Conservation (phyloP, 2,329 filamentous ascomycete genomes). For the Pseudogymnoascus sp. region DNA sequence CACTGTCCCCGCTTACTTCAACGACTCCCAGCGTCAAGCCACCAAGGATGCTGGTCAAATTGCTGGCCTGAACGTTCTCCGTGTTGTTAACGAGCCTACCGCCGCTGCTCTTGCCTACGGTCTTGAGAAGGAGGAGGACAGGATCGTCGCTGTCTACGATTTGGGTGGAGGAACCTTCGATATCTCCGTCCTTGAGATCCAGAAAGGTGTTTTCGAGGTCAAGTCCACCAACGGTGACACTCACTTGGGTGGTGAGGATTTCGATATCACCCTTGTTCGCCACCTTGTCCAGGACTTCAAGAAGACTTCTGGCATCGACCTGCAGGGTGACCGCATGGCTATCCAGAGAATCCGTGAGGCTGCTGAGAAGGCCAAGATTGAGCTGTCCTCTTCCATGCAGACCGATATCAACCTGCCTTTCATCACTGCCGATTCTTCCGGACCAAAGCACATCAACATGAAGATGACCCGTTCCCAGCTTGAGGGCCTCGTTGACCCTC, state of each 20-base stretch:
- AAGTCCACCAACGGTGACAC: slow-evolving; percentile 99
- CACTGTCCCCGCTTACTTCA: slow-evolving; percentile 97
- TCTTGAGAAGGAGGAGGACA: slow-evolving; percentile 88
- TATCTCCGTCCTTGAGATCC: slow-evolving; percentile 96
- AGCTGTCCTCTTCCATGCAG: slow-evolving; percentile 88
- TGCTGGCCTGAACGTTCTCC: slow-evolving; percentile 88
- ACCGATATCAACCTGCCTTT: slow-evolving; percentile 98
- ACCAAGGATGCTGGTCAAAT: slow-evolving; percentile 98
- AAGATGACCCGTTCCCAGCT: slow-evolving; percentile 91
- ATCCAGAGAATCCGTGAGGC: slow-evolving; percentile 98
- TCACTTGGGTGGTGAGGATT: slow-evolving; percentile 96
- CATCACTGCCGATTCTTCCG: slow-evolving; percentile 92
- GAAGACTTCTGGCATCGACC: slow-evolving; percentile 86
- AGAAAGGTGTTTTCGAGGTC: slow-evolving; percentile 97
- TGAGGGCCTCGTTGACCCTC: slow-evolving; percentile 82
- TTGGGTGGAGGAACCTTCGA: slow-evolving; percentile 98
- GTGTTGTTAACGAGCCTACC: slow-evolving; percentile 96
- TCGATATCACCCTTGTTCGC: slow-evolving; percentile 89
- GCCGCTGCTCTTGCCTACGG: slow-evolving; percentile 93
- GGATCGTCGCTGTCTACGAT: slow-evolving; percentile 92
- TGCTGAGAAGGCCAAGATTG: slow-evolving; percentile 98
- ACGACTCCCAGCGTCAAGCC: slow-evolving; percentile 94
- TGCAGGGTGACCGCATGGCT: slow-evolving; percentile 90
- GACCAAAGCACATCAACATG: slow-evolving; percentile 96
- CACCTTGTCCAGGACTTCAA: slow-evolving; percentile 94